Evolutionary conservation across 768 basidiomycete species (phyloP).

Genomic region (Suillus hirtellus): DNA sequence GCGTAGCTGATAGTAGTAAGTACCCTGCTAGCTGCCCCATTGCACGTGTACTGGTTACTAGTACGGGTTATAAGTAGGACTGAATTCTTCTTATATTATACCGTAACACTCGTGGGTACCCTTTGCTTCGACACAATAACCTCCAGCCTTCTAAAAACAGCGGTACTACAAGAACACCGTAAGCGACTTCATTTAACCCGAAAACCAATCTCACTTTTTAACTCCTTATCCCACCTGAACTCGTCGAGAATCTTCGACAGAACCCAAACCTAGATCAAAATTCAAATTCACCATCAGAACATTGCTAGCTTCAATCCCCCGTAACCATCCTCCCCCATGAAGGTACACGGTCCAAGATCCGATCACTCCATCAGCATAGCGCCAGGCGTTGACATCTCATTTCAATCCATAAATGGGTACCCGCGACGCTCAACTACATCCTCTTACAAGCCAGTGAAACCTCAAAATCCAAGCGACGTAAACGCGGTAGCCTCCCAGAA

Average conservation of each 20-base stretch:
- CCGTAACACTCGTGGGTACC: conserved; percentile 13
- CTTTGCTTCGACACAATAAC: conserved; percentile 6
- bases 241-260: background rate
- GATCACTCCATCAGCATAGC: background rate
- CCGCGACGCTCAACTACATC: background rate
- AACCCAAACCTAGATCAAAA: background rate
- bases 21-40: background rate
- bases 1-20: background rate
- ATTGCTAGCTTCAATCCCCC: background rate
- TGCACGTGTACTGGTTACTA: background rate
- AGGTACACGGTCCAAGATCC: background rate
- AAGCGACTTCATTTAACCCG: conserved; percentile 12
- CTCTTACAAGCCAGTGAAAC: background rate
- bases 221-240: conserved; percentile 4
- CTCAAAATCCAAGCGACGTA: conserved; percentile 15
- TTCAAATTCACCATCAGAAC: background rate
- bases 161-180: background rate
- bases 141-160: conserved; percentile 7
- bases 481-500: conserved; percentile 17
- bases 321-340: conserved; percentile 3
- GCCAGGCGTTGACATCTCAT: background rate
- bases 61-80: background rate
- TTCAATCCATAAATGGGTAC: conserved; percentile 2
- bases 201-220: conserved; percentile 7
- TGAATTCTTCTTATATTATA: background rate